These are phyloP conservation scores for Pseudonitzschia multiseries DNA, from an alignment of 108 stramenopile genomes.

Conservation along the genomic window DNA sequence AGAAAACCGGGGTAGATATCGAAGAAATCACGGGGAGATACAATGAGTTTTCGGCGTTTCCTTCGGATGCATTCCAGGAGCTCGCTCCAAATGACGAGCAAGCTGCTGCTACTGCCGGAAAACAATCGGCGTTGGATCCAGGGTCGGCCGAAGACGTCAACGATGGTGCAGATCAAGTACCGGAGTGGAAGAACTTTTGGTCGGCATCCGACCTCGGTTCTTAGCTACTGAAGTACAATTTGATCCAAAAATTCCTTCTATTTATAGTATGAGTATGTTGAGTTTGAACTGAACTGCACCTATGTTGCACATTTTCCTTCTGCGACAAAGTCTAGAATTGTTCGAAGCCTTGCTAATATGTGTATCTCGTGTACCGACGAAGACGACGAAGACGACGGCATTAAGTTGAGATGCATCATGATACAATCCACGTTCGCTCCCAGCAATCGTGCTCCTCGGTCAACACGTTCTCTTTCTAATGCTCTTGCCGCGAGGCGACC, in stretches of 20 bases:
- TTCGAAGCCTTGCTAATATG: conserved; percentile 27
- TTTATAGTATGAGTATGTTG: neutral
- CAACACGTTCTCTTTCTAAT: conserved; percentile 78
- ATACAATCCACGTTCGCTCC: conserved; percentile 80
- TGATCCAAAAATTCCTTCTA: neutral
- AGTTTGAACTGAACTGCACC: neutral
- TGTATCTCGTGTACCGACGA: conserved; percentile 18
- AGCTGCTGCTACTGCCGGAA: neutral
- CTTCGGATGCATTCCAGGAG: conserved; percentile 1
- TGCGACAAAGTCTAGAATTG: conserved; percentile 15
- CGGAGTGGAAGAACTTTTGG: conserved; percentile 5
- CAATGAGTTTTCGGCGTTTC: conserved; percentile 28
- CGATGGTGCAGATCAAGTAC: neutral
- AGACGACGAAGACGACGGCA: conserved; percentile 13
- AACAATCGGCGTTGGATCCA: neutral
- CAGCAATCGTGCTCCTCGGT: conserved; percentile 64
- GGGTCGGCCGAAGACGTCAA: neutral
- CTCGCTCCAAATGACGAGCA: conserved; percentile 16
- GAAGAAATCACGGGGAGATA: conserved; percentile 28
- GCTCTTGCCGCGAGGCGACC: conserved; percentile 53
- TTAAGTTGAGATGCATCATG: conserved; percentile 30
- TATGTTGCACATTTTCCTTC: neutral
- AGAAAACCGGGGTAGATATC: conserved; percentile 12
- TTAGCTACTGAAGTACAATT: neutral
- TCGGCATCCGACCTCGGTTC: neutral